Evolutionary conservation across 1,284 basidiomycete species (phyloP), one percentile per base, ranked within the genome.

Genomic region (Rhodofomes roseus): DNA sequence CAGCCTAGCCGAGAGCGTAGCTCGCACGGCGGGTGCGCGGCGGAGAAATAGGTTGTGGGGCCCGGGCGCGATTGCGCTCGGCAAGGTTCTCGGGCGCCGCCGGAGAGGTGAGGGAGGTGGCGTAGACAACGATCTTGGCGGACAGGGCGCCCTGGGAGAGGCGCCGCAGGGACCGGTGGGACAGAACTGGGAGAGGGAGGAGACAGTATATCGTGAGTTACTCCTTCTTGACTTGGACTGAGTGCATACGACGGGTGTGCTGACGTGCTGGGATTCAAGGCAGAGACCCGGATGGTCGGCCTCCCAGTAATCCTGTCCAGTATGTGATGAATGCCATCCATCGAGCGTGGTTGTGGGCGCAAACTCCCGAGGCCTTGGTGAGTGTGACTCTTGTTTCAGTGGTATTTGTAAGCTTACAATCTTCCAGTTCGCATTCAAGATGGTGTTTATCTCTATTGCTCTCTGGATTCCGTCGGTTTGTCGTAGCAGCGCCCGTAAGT

Each of bases 381-480:
- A 41, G 74, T 68, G n/a, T 31, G 34, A 43, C 31, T 22, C 50
- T 11, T 31, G 48, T 22, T 39, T 29, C 22, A 18, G 31, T 9
- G 16, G 16, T 4, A 39, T 44, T 54, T 36, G 43, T 20, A 16
- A 25, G 50, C 29, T 34, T 41, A 40, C 37, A 23, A 12, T 36
- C 23, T 39, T 43, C 0, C 50, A 81, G 80, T 89, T 85, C 65
- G 79, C 80, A 0, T 74, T 85, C 68, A 82, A 85, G 63, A 84
- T 85, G 67, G 77, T 76, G 0, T 59, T 87, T 18, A 69, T 86
- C 16, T 80, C 80, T 0, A 70, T 89, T 34, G 79, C 79, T 0
- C 70, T 88, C 1, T 88, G 83, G 82, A 68, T 85, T 0, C 85
- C 84, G 0, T 68, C 77, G 2, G 80, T 87, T 0, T 69, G 81